phyloP scores from a whole-genome alignment of 768 basidiomycete genomes.

The Trichaptum fuscoviolaceum region DNA sequence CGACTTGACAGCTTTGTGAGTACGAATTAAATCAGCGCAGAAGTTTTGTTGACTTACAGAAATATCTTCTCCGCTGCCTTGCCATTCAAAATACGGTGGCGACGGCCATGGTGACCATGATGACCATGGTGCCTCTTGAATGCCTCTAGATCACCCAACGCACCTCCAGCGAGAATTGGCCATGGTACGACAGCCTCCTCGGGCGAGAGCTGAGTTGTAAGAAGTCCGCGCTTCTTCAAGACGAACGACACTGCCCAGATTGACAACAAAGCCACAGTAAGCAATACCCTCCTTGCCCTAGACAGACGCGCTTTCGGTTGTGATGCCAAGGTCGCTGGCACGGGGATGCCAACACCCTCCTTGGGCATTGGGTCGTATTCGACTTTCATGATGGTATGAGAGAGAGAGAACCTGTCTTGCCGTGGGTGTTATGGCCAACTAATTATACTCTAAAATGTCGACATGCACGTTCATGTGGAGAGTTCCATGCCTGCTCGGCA shows the following conservation, averaged over 20 bases:
- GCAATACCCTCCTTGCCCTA: background rate
- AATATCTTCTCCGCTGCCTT: constrained; percentile 39
- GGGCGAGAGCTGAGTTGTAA: background rate
- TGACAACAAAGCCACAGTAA: background rate
- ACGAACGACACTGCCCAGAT: background rate
- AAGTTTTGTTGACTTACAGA: constrained; percentile 28
- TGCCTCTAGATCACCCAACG: background rate
- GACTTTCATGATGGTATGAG: background rate
- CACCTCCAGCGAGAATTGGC: background rate
- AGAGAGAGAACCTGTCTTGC: background rate
- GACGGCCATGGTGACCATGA: constrained; percentile 3
- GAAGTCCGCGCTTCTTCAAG: background rate
- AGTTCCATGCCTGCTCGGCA: background rate
- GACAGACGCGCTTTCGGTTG: background rate
- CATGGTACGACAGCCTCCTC: background rate
- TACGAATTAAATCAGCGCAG: background rate
- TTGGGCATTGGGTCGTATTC: background rate
- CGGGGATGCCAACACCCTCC: background rate
- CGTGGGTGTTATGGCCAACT: background rate
- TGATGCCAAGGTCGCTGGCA: background rate
- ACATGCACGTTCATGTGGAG: background rate
- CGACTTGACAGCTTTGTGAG: background rate
- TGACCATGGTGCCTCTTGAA: constrained; percentile 4
- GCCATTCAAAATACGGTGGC: constrained; percentile 20
- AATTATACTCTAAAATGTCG: background rate